Conservation (phyloP, 2,329 filamentous ascomycete genomes). For the Blastomyces parvus region DNA sequence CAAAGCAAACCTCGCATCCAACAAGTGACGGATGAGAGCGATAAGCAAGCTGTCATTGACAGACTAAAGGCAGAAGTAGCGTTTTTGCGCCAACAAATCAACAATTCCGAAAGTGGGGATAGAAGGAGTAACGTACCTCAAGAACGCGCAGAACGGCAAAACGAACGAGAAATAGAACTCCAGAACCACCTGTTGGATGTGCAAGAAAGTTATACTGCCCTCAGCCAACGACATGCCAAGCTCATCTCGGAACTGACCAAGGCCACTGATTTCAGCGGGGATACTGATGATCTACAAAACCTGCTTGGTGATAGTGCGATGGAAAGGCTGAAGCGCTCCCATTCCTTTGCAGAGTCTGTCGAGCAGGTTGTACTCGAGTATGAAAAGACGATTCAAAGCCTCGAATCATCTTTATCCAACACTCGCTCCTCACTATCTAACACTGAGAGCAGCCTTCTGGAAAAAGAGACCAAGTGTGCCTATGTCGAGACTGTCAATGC, state of each 20-base stretch:
- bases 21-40: slow-evolving; percentile 74
- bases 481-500: slow-evolving; percentile 87
- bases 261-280: slow-evolving; percentile 55
- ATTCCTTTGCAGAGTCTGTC: slow-evolving; percentile 89
- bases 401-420: slow-evolving; percentile 83
- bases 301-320: slow-evolving; percentile 66
- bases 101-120: slow-evolving; percentile 63
- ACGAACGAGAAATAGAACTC: slow-evolving; percentile 76
- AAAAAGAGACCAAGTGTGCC: slow-evolving; percentile 87
- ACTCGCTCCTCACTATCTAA: slow-evolving; percentile 74
- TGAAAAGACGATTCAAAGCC: slow-evolving; percentile 91
- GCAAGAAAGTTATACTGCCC: slow-evolving; percentile 87
- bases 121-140: slow-evolving; percentile 45
- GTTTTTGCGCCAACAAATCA: slow-evolving; percentile 88
- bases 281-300: slow-evolving; percentile 40
- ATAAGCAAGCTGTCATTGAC: slow-evolving; percentile 90
- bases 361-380: slow-evolving; percentile 96
- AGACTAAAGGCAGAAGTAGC: slow-evolving; percentile 86
- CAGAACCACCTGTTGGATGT: slow-evolving; percentile 88
- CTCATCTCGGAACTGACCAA: slow-evolving; percentile 88
- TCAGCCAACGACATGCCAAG: slow-evolving; percentile 89
- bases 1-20: slow-evolving; percentile 97
- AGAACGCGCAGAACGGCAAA: slow-evolving; percentile 68
- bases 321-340: slow-evolving; percentile 84
- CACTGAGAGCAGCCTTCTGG: slow-evolving; percentile 76